Conservation (phyloP, 78 protist genomes). For the Dictyostelium citrinum region DNA sequence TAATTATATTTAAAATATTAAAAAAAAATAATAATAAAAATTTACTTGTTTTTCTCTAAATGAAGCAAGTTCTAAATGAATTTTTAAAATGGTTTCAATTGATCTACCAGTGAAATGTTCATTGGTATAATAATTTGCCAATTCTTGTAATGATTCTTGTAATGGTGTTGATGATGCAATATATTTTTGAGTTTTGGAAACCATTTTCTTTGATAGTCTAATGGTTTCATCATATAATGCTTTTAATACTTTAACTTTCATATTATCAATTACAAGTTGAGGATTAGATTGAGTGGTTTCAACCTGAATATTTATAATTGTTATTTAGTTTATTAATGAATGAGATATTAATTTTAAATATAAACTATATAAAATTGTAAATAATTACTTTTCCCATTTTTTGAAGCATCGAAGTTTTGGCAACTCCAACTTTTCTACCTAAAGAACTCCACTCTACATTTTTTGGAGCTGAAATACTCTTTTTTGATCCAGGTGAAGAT, state of each 20-base stretch:
- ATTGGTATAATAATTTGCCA: slow-evolving; percentile 3
- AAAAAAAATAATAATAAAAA: background rate
- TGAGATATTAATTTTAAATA: background rate
- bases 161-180: background rate
- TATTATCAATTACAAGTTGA: slow-evolving; percentile 41
- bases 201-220: slow-evolving; percentile 31
- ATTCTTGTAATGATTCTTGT: background rate
- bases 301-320: background rate
- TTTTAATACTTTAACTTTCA: slow-evolving; percentile 47
- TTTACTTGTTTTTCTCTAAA: slow-evolving; percentile 17
- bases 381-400: slow-evolving; percentile 23
- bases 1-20: background rate
- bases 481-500: background rate
- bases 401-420: slow-evolving; percentile 30
- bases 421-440: slow-evolving; percentile 24
- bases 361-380: background rate
- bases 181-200: background rate
- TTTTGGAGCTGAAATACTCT: slow-evolving; percentile 16
- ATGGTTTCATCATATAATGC: slow-evolving; percentile 56
- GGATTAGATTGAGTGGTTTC: slow-evolving; percentile 44
- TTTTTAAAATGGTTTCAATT: background rate
- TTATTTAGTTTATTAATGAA: background rate
- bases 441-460: slow-evolving; percentile 17
- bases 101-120: slow-evolving; percentile 29
- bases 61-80: slow-evolving; percentile 7